phyloP scores from a whole-genome alignment of 1,139 yeast genomes.

The Candida sanyaensis region DNA sequence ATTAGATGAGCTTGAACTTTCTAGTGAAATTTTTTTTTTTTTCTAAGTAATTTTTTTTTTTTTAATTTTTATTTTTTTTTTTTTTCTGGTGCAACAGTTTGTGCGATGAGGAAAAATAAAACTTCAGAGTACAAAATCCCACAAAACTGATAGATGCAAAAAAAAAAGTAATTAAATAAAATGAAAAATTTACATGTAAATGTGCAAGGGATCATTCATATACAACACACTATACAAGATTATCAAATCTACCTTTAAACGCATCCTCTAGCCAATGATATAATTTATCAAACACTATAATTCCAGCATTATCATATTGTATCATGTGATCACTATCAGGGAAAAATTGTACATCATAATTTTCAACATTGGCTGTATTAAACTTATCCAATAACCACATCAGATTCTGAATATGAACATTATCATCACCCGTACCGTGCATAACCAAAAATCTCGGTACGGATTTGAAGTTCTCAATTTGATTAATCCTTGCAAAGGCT shows the following conservation, averaged over 20 bases:
- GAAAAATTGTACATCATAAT: slow-evolving; percentile 86
- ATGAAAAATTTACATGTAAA: background rate
- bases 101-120: slow-evolving; percentile 3
- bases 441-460: slow-evolving; percentile 69
- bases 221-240: background rate
- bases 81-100: background rate
- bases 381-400: slow-evolving; percentile 71
- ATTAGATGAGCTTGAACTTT: background rate
- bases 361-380: slow-evolving; percentile 62
- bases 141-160: slow-evolving; percentile 1
- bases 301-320: slow-evolving; percentile 73
- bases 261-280: slow-evolving; percentile 70
- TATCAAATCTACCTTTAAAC: slow-evolving; percentile 52
- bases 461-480: slow-evolving; percentile 48
- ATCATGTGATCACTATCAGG: slow-evolving; percentile 95
- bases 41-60: background rate
- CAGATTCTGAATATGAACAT: slow-evolving; percentile 91
- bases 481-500: slow-evolving; percentile 44
- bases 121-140: background rate
- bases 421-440: slow-evolving; percentile 98
- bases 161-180: background rate
- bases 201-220: background rate
- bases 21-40: slow-evolving; percentile 2
- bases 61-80: background rate
- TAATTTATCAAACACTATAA: slow-evolving; percentile 73